Percentiles rank a stretch among this genome's conserved stretches.
Evolutionary conservation across 2,329 filamentous ascomycete genomes (phyloP).

Genomic region (Pyricularia sp.): DNA sequence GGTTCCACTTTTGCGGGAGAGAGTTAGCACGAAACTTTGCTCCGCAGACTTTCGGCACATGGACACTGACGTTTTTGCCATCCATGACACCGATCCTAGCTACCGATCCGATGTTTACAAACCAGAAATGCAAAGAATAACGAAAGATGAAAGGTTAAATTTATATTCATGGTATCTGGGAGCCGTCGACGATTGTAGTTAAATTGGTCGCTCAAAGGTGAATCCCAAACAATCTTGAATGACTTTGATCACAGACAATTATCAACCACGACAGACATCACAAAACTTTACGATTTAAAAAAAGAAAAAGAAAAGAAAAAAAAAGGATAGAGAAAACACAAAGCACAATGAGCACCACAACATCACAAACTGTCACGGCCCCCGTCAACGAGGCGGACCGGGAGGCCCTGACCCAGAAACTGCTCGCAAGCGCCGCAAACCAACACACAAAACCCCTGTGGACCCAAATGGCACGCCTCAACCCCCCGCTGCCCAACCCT

Average conservation of each 20-base stretch:
- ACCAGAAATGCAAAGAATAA: not conserved
- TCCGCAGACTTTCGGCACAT: not conserved
- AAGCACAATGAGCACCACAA: not conserved
- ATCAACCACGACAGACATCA: not conserved
- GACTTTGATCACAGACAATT: not conserved
- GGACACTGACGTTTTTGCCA: not conserved
- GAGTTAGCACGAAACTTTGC: not conserved
- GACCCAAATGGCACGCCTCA: constrained; percentile 28
- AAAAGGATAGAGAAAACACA: not conserved
- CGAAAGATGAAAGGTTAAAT: not conserved
- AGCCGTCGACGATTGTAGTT: not conserved
- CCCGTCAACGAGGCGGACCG: not conserved
- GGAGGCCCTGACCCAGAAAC: not conserved
- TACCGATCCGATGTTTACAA: not conserved
- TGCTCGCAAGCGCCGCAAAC: not conserved
- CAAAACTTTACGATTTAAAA: not conserved
- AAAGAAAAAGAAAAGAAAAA: not conserved
- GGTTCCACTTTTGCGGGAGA: not conserved
- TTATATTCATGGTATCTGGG: not conserved
- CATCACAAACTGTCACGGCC: not conserved
- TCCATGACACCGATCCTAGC: not conserved
- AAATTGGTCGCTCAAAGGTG: not conserved
- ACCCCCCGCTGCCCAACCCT: constrained; percentile 30
- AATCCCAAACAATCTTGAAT: not conserved
- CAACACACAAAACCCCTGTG: constrained; percentile 24